phyloP scores from a whole-genome alignment of 2,329 filamentous ascomycete genomes.

The Penicillium sp. region DNA sequence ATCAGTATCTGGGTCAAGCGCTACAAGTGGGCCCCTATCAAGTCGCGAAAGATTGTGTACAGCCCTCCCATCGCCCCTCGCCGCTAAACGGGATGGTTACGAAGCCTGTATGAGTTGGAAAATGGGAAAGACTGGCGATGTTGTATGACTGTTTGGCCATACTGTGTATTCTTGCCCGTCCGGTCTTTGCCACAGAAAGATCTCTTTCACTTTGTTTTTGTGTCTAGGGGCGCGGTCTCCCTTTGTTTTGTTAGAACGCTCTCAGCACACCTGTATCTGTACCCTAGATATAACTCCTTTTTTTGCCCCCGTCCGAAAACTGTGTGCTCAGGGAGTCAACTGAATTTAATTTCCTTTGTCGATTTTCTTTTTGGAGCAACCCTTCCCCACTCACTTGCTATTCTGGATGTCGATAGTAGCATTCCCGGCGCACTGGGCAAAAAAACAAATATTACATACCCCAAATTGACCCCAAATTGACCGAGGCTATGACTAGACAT shows the following conservation, averaged over 20 bases:
- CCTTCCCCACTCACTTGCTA: not conserved
- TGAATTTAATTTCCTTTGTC: conserved; percentile 37
- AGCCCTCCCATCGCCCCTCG: conserved; percentile 57
- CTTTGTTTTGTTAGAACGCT: conserved; percentile 36
- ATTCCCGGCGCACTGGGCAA: too few species aligned
- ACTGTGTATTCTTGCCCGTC: conserved; percentile 20
- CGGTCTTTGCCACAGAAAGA: conserved; percentile 18
- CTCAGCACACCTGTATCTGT: conserved; percentile 39
- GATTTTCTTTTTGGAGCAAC: conserved; percentile 5
- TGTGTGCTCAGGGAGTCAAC: conserved; percentile 34
- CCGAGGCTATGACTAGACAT: too few species aligned
- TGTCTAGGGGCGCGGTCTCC: conserved; percentile 25
- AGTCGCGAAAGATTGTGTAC: conserved; percentile 90
- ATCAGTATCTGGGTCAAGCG: conserved; percentile 96
- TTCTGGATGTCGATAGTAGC: not conserved
- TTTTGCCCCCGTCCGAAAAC: conserved; percentile 34
- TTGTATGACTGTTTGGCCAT: conserved; percentile 23
- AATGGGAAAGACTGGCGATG: conserved; percentile 25
- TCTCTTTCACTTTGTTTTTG: conserved; percentile 23
- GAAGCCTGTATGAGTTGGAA: conserved; percentile 26
- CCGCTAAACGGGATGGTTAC: conserved; percentile 27
- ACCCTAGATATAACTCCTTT: conserved; percentile 37
- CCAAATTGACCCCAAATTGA: too few species aligned
- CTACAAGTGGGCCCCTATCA: conserved; percentile 98
- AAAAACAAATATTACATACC: too few species aligned